A percentile compares a stretch with the other conserved stretches of the same genome.
phyloP scores from a whole-genome alignment of 352 stramenopile species.

The Pythium phragmiticola region DNA sequence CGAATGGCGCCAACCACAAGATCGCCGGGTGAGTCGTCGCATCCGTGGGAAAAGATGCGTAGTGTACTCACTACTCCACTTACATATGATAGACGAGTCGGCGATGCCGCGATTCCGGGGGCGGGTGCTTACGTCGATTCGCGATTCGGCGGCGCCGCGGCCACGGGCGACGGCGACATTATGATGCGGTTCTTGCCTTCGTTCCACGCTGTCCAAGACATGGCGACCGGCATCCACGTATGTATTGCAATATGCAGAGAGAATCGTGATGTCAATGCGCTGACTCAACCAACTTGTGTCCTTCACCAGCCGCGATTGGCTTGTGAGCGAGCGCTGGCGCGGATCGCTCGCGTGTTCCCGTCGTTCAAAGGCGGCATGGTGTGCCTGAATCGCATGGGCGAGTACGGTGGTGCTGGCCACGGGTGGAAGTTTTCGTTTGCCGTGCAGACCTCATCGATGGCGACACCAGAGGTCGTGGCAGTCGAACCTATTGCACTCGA shows the following conservation, averaged over 20 bases:
- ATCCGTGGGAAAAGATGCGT: background rate
- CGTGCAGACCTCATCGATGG: conserved; percentile 64
- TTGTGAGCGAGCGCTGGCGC: conserved; percentile 51
- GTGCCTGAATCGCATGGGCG: conserved; percentile 67
- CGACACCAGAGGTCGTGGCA: conserved; percentile 44
- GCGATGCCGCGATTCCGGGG: conserved; percentile 80
- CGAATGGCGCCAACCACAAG: conserved; percentile 90
- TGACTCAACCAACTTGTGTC: background rate
- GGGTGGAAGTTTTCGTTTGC: conserved; percentile 74
- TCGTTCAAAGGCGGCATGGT: conserved; percentile 78
- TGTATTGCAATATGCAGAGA: conserved; percentile 15
- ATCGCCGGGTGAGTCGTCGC: conserved; percentile 60
- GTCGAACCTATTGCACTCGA: conserved; percentile 42
- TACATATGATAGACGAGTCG: conserved; percentile 60
- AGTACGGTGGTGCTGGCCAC: conserved; percentile 72
- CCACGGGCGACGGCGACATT: conserved; percentile 88
- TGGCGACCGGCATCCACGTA: conserved; percentile 72
- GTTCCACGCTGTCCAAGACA: conserved; percentile 81
- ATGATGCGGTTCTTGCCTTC: conserved; percentile 92
- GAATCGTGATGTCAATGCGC: background rate
- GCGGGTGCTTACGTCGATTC: conserved; percentile 88
- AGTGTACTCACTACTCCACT: background rate
- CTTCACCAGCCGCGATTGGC: conserved; percentile 48
- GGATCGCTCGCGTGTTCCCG: conserved; percentile 55
- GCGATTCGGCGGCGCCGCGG: conserved; percentile 71